A percentile compares a stretch with the other conserved stretches of the same genome.
Conservation (phyloP, 2,329 filamentous ascomycete genomes). For the Ophiostoma quercus region DNA sequence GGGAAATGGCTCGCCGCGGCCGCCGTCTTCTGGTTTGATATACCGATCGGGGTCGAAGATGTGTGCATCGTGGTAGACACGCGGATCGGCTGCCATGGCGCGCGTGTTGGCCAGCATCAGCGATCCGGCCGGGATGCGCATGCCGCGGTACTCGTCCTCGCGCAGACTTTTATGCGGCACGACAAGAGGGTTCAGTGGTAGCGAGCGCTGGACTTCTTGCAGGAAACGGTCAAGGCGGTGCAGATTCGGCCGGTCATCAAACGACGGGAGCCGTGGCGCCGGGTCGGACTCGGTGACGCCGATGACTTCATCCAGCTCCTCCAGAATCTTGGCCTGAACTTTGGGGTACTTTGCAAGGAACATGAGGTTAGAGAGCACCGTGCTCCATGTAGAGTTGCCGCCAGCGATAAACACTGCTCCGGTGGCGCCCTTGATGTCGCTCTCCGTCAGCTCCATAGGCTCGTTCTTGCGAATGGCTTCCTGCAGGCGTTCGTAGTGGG, state of each 20-base stretch:
- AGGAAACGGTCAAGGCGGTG: constrained; percentile 44
- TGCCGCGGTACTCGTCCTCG: constrained; percentile 53
- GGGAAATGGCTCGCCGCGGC: constrained; percentile 42
- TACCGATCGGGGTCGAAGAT: constrained; percentile 46
- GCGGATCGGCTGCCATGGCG: constrained; percentile 42
- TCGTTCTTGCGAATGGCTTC: constrained; percentile 31
- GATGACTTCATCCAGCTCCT: constrained; percentile 44
- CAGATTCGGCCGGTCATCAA: constrained; percentile 42
- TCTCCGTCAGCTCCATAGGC: constrained; percentile 35
- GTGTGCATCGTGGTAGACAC: constrained; percentile 40
- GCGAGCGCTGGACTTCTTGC: constrained; percentile 43
- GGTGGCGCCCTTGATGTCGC: constrained; percentile 47
- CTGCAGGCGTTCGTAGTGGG: constrained; percentile 32
- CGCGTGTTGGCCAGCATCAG: constrained; percentile 41
- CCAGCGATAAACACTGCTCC: constrained; percentile 46
- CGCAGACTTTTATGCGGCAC: constrained; percentile 51
- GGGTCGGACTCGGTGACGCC: constrained; percentile 30
- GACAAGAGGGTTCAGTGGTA: constrained; percentile 44
- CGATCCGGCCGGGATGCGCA: constrained; percentile 52
- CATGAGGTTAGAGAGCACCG: constrained; percentile 40
- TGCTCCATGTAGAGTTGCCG: constrained; percentile 43
- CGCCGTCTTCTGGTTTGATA: constrained; percentile 22
- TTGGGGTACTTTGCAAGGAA: constrained; percentile 41
- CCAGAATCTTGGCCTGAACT: constrained; percentile 44
- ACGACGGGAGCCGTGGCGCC: constrained; percentile 39